Evolutionary conservation across 495 filamentous ascomycete species (phyloP).

Genomic region (Mytilinidion resinicola): DNA sequence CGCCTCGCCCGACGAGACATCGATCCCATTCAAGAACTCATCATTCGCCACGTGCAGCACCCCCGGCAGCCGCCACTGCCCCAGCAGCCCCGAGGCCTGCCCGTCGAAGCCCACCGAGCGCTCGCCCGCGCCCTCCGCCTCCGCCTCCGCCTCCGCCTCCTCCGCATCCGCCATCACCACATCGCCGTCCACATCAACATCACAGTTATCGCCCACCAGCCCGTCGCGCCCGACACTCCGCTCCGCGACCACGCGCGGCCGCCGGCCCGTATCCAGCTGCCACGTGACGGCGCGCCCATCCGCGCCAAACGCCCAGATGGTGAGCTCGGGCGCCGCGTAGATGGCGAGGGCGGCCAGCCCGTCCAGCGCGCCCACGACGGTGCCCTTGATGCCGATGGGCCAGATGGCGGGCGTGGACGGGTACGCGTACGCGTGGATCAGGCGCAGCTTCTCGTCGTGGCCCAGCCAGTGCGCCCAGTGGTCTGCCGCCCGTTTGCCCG

Average conservation of each 20-base stretch:
- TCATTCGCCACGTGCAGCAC: constrained; percentile 21
- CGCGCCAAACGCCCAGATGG: constrained; percentile 24
- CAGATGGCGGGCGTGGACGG: constrained; percentile 10
- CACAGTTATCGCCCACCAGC: constrained; percentile 6
- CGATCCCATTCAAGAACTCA: constrained; percentile 14
- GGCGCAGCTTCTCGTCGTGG: background rate
- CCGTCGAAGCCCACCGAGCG: constrained; percentile 16
- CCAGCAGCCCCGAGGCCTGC: constrained; percentile 1
- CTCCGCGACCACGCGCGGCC: background rate
- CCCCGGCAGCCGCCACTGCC: constrained; percentile 3
- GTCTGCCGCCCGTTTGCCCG: constrained; percentile 7
- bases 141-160: constrained; percentile 42
- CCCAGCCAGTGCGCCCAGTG: constrained; percentile 21
- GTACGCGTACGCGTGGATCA: background rate
- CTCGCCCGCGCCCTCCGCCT: constrained; percentile 33
- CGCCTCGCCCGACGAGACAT: constrained; percentile 15
- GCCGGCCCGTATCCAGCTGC: constrained; percentile 7
- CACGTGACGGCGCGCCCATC: constrained; percentile 15
- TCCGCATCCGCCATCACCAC: constrained; percentile 48
- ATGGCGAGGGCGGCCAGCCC: constrained; percentile 23
- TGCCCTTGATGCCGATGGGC: constrained; percentile 21
- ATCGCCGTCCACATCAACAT: constrained; percentile 42
- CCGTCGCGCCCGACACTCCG: constrained; percentile 11
- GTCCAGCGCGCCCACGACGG: constrained; percentile 11
- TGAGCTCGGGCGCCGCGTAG: constrained; percentile 13